A percentile compares a stretch with the other conserved stretches of the same genome.
Evolutionary conservation across 129 eudicot genomes (phyloP).

Genomic region (Artemisia annua): DNA sequence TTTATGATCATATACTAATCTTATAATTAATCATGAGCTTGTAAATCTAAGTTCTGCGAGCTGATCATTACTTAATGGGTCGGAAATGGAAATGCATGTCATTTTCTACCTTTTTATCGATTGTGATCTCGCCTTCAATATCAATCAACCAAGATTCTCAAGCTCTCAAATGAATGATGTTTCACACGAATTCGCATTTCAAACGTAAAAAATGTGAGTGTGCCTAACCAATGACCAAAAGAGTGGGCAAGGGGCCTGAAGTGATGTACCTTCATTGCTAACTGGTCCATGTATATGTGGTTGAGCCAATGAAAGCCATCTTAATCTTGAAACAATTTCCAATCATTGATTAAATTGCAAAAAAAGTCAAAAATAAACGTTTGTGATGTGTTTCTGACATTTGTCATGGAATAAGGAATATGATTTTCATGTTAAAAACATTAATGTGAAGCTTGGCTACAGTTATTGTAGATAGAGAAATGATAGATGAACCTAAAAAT

Average conservation of each 20-base stretch:
- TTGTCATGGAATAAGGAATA: too few species aligned
- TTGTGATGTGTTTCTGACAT: background rate
- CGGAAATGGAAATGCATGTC: constrained; percentile 9
- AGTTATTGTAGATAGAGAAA: too few species aligned
- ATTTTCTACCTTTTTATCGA: background rate
- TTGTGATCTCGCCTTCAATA: constrained; percentile 1
- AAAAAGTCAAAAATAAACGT: background rate
- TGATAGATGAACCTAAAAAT: too few species aligned
- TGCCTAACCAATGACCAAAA: constrained; percentile 26
- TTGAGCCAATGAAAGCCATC: too few species aligned
- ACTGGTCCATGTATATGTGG: background rate
- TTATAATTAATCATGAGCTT: constrained; percentile 24
- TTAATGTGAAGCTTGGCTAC: too few species aligned
- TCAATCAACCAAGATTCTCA: background rate
- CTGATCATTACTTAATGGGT: constrained; percentile 4
- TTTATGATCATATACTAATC: constrained; percentile 24
- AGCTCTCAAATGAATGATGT: background rate
- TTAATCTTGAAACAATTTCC: background rate
- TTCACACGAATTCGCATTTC: background rate
- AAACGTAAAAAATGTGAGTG: constrained; percentile 29
- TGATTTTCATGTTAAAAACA: too few species aligned
- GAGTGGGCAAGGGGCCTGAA: constrained; percentile 23
- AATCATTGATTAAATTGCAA: background rate
- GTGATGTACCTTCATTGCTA: constrained; percentile 9
- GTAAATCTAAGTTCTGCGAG: constrained; percentile 27